Conservation (phyloP, 2,329 filamentous ascomycete species). For the Thelonectria rubi region DNA sequence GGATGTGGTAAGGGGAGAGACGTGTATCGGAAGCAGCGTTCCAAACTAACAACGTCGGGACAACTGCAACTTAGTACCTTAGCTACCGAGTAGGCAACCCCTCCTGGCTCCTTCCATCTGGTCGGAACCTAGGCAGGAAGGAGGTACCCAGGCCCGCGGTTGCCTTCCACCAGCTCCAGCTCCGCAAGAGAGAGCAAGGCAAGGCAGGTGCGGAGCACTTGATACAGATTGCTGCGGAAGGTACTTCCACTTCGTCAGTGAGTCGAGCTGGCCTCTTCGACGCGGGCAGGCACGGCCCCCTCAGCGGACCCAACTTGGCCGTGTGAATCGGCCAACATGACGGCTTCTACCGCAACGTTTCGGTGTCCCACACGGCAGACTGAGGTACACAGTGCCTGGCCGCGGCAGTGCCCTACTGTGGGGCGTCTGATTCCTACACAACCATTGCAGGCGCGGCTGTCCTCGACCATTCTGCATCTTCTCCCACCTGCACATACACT, state of each 20-base stretch:
- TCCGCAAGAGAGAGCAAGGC: neutral
- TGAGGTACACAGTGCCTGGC: conserved; percentile 32
- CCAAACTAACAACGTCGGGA: neutral
- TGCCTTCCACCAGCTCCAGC: neutral
- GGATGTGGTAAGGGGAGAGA: neutral
- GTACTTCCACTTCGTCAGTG: conserved; percentile 2
- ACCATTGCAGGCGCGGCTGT: conserved; percentile 41
- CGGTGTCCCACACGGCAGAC: neutral
- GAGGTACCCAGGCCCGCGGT: neutral
- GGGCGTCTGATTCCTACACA: conserved; percentile 30
- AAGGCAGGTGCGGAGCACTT: neutral
- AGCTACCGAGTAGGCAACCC: no score
- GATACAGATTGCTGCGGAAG: conserved; percentile 3
- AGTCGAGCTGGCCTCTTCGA: conserved; percentile 6
- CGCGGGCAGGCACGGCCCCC: conserved; percentile 12
- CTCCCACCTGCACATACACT: conserved; percentile 21
- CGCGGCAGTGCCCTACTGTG: conserved; percentile 27
- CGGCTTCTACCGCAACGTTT: conserved; percentile 27
- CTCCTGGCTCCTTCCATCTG: no score
- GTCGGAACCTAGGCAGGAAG: neutral
- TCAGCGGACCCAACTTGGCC: conserved; percentile 13
- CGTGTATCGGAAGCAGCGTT: neutral
- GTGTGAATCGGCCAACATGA: conserved; percentile 15
- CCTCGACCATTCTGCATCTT: conserved; percentile 27
- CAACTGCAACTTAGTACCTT: no score